Conservation (phyloP, 1,284 basidiomycete genomes). For the Ceratobasidium sp. region DNA sequence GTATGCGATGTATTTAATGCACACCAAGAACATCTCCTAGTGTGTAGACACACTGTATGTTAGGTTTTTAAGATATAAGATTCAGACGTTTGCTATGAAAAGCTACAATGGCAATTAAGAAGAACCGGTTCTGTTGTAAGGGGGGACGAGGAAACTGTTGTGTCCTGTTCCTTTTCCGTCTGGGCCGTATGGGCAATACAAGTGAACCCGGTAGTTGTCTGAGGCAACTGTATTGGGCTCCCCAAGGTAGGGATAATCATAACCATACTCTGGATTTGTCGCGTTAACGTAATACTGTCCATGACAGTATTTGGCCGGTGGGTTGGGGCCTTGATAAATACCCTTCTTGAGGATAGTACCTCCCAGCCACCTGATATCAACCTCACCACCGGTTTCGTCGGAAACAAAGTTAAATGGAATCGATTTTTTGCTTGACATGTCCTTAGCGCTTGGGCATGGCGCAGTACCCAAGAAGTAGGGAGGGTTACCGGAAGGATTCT, state of each 20-base stretch:
- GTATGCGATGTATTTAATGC: too few species aligned
- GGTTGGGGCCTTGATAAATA: slow-evolving; percentile 10
- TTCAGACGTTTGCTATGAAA: background rate
- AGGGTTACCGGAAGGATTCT: slow-evolving; percentile 6
- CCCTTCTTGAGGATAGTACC: background rate
- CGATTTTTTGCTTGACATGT: background rate
- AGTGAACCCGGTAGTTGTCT: background rate
- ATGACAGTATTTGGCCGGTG: slow-evolving; percentile 7
- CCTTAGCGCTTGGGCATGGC: background rate
- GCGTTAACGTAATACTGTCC: slow-evolving; percentile 15
- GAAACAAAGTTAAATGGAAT: slow-evolving; percentile 19
- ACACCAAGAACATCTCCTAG: too few species aligned
- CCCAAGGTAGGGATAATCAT: background rate
- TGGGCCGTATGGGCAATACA: background rate
- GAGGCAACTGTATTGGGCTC: background rate
- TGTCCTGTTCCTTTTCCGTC: background rate
- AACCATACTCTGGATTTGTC: background rate
- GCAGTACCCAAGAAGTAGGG: background rate
- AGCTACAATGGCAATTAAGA: background rate
- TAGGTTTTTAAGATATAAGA: too few species aligned
- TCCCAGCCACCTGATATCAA: slow-evolving; percentile 8
- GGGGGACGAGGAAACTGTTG: slow-evolving; percentile 4
- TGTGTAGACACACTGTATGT: too few species aligned
- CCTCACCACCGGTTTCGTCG: slow-evolving; percentile 8
- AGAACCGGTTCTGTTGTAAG: background rate